Evolutionary conservation across 495 filamentous ascomycete genomes (phyloP).

Genomic region (Hypoxylon rickii): DNA sequence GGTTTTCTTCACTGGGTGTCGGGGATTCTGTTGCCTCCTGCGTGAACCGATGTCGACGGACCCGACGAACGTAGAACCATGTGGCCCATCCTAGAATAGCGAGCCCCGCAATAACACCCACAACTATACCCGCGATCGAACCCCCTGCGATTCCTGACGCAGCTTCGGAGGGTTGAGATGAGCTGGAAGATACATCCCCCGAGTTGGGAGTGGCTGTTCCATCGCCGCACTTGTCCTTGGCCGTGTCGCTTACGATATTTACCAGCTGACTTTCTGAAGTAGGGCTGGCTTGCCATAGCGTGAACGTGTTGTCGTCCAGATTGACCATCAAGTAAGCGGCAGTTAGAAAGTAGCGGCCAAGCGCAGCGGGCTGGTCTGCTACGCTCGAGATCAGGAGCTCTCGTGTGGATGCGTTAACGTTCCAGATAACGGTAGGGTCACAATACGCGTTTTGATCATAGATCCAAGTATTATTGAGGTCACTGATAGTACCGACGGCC

Average conservation of each 20-base stretch:
- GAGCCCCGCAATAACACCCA: not conserved
- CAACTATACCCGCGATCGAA: constrained; percentile 1
- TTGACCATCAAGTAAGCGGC: constrained; percentile 47
- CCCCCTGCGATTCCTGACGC: not conserved
- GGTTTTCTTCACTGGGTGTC: not conserved
- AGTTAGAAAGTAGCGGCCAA: constrained; percentile 49
- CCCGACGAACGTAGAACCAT: not conserved
- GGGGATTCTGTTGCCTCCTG: not conserved
- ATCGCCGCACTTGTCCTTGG: not conserved
- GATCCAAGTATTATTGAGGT: constrained; percentile 35
- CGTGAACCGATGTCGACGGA: not conserved
- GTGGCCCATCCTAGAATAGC: not conserved
- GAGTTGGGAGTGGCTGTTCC: not conserved
- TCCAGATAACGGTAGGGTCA: constrained; percentile 18
- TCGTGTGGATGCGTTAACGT: constrained; percentile 21
- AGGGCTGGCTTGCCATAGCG: constrained; percentile 34
- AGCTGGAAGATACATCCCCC: not conserved
- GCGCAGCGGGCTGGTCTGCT: constrained; percentile 32
- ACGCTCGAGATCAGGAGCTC: constrained; percentile 37
- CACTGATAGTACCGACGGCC: constrained; percentile 25
- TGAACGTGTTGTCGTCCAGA: constrained; percentile 34
- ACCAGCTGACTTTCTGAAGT: not conserved
- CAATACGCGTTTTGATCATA: constrained; percentile 31
- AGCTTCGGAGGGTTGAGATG: not conserved
- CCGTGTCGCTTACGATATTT: not conserved